A percentile compares a stretch with the other conserved stretches of the same genome.
Conservation (phyloP, 192 early-diverging fungal species). For the Coemansia sp. region DNA sequence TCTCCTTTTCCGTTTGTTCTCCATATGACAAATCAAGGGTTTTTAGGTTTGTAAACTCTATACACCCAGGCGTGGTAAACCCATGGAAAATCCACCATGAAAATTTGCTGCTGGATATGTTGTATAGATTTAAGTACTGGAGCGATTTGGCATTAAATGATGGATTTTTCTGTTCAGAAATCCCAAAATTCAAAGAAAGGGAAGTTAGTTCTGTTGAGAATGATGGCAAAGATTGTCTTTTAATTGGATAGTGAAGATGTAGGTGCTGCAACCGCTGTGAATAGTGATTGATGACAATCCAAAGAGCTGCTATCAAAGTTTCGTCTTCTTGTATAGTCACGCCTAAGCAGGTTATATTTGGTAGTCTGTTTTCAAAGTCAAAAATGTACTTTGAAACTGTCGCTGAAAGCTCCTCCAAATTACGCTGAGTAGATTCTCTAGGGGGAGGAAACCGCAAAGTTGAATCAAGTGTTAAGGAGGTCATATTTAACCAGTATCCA, state of each 20-base stretch:
- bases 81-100: background rate
- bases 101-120: background rate
- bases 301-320: background rate
- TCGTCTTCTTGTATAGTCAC: no score
- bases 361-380: background rate
- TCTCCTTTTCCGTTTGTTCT: background rate
- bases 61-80: background rate
- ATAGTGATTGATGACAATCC: no score
- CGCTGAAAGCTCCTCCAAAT: no score
- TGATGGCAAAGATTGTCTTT: background rate
- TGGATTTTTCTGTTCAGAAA: no score
- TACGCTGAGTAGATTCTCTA: no score
- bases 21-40: background rate
- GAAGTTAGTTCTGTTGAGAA: background rate
- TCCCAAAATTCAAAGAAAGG: constrained; percentile 15
- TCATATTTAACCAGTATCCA: background rate
- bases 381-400: background rate
- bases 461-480: no score
- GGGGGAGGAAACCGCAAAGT: no score
- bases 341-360: background rate
- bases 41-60: background rate
- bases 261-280: no score
- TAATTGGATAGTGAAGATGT: no score
- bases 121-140: background rate
- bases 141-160: background rate